phyloP scores from a whole-genome alignment of 208 protist genomes.

The Trypanosoma melophagium region DNA sequence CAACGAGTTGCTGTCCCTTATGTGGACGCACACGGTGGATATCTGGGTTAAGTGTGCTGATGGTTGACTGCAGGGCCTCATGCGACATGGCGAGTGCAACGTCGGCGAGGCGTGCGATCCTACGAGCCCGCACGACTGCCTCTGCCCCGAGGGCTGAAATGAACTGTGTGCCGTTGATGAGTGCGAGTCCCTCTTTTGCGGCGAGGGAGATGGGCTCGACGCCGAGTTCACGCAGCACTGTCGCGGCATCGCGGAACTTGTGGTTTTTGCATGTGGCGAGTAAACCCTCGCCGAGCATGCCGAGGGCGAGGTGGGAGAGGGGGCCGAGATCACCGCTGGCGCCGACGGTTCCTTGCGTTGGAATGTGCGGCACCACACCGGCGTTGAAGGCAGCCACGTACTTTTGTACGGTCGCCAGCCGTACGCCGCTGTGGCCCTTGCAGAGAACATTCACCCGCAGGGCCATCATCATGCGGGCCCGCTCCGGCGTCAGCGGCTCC shows the following conservation, averaged over 20 bases:
- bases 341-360: constrained; percentile 70
- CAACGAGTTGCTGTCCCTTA: constrained; percentile 44
- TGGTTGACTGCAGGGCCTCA: constrained; percentile 71
- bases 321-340: constrained; percentile 90
- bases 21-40: constrained; percentile 36
- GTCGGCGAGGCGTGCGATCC: constrained; percentile 34
- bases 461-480: constrained; percentile 54
- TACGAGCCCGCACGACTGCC: constrained; percentile 45
- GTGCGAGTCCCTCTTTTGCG: constrained; percentile 82
- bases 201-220: constrained; percentile 56
- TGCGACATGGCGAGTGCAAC: constrained; percentile 74
- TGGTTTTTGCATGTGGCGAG: constrained; percentile 47
- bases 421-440: constrained; percentile 67
- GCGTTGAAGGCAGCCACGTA: constrained; percentile 55
- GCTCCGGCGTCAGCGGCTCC: constrained; percentile 44
- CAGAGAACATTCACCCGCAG: constrained; percentile 73
- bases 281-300: constrained; percentile 45
- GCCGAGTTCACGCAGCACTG: constrained; percentile 43
- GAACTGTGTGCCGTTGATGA: constrained; percentile 93
- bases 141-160: constrained; percentile 72
- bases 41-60: constrained; percentile 46
- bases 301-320: constrained; percentile 84
- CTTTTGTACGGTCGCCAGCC: constrained; percentile 33
- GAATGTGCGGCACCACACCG: constrained; percentile 54
- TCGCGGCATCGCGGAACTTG: constrained; percentile 23